Evolutionary conservation across 2,329 filamentous ascomycete species (phyloP).

Genomic region (Escovopsis sp.): DNA sequence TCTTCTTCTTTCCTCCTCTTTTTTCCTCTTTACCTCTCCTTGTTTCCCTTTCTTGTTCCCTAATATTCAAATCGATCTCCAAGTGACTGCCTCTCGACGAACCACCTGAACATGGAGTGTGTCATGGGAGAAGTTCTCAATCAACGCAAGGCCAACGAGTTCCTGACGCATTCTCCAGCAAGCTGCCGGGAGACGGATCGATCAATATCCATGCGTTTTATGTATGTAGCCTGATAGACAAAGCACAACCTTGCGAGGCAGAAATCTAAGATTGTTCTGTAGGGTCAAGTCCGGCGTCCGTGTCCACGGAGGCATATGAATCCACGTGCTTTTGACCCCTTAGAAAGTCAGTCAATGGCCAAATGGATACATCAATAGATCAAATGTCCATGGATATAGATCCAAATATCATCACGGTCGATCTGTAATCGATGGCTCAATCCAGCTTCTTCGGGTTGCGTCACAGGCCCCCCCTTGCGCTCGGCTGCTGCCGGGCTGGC

Average conservation of each 20-base stretch:
- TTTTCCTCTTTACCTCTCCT: neutral
- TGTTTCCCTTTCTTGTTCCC: neutral
- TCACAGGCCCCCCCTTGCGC: constrained; percentile 20
- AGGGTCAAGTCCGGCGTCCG: neutral
- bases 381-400: too few relatives aligned
- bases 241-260: constrained; percentile 1
- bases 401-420: too few relatives aligned
- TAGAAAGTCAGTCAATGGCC: too few relatives aligned
- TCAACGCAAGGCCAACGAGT: neutral
- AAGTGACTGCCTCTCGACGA: constrained; percentile 2
- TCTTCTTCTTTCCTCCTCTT: constrained; percentile 1
- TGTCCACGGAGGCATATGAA: too few relatives aligned
- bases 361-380: too few relatives aligned
- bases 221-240: neutral
- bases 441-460: constrained; percentile 9
- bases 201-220: too few relatives aligned
- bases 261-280: constrained; percentile 5
- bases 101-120: neutral
- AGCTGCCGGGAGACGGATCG: neutral
- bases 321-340: too few relatives aligned
- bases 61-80: constrained; percentile 9
- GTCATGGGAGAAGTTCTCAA: neutral
- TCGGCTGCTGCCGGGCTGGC: constrained; percentile 10
- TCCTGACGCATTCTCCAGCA: neutral
- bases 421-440: too few relatives aligned